Percentiles rank a stretch among this genome's conserved stretches.
Evolutionary conservation across 371 early-diverging fungal genomes (phyloP).

Genomic region (Mucor irregularis): DNA sequence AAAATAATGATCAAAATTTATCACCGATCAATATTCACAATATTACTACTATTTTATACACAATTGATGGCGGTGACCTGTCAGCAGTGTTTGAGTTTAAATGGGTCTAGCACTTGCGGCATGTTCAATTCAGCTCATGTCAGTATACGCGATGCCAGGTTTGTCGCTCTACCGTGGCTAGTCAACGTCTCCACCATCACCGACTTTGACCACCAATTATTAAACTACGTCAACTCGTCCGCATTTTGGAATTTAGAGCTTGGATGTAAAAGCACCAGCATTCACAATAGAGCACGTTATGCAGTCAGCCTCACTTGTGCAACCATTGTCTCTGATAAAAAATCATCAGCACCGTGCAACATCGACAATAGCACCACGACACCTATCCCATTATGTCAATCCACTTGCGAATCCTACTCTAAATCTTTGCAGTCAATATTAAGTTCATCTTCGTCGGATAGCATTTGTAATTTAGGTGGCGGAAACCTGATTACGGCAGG

Average conservation of each 20-base stretch:
- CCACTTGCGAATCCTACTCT: conserved; percentile 21
- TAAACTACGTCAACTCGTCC: conserved; percentile 24
- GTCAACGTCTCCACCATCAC: conserved; percentile 27
- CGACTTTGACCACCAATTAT: conserved; percentile 33
- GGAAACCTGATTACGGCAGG: conserved; percentile 12
- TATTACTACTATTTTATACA: background rate
- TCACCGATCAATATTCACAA: background rate
- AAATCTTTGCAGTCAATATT: conserved; percentile 14
- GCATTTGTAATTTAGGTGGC: conserved; percentile 5
- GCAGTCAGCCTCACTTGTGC: conserved; percentile 37
- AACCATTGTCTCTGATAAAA: conserved; percentile 21
- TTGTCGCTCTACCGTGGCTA: conserved; percentile 16
- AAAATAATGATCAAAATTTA: background rate
- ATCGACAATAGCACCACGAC: conserved; percentile 6
- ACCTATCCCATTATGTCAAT: conserved; percentile 35
- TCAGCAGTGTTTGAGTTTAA: conserved; percentile 23
- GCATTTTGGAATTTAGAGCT: conserved; percentile 25
- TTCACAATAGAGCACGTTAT: conserved; percentile 33
- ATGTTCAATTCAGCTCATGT: conserved; percentile 11
- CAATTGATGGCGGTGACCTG: background rate
- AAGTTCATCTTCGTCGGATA: conserved; percentile 1
- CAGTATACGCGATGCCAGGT: conserved; percentile 11
- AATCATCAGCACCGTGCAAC: conserved; percentile 26
- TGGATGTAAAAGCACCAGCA: conserved; percentile 24
- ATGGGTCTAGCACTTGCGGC: conserved; percentile 14